Base-by-base conservation (phyloP, 352 stramenopile species). In the Globisporangium paroecandrum region DNA sequence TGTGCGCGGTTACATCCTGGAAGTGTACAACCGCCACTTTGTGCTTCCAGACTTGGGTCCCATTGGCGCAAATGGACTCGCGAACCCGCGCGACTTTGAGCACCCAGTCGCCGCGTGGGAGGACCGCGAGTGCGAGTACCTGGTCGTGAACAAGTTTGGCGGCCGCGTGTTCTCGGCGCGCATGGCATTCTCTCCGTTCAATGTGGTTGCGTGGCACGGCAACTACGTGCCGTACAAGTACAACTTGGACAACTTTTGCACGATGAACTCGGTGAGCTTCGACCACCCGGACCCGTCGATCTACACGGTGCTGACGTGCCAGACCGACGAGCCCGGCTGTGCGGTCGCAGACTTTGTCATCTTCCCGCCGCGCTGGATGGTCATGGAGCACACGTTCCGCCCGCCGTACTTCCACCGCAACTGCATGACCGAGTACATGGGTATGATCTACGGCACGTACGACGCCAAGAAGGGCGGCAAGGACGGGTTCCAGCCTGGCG, bases 161-260 rank as follows among this genome's bases (percentile, higher is more conserved):
- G 89, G 92, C 7, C 69, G 93, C 56, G 69, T 99, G 32, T 99
- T 98, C 74, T 85, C 81, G 22, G 84, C 90, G 29, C 63, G 69
- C 20, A 91, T 92, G 73, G 59, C 68, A 10, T 95, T 98, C 61
- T 98, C 91, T 20, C 97, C 97, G 3, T 99, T 98, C 74, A 98
- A 99, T 69, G 97, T 99, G 3, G 96, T 99, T 15, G 97, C 97
- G n/a, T 99, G 95, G 95, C 97, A 99, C 70, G 97, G 96, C 46
- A 99, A 99, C 77, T 99, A 99, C 68, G 77, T 97, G 18, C 97
- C 97, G 36, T 99, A 95, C 92, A 99, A 98, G 75, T 99, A 99
- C 87, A 89, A 98, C 69, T 76, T 99, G 58, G 78, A 90, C 64
- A 93, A 96, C 62, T 99, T 99, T 69, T 98, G 89, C 76, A 96